Evolutionary conservation across 352 stramenopile species (phyloP), one percentile per base, ranked within the genome.

Genomic region (Phytophthora pisi): DNA sequence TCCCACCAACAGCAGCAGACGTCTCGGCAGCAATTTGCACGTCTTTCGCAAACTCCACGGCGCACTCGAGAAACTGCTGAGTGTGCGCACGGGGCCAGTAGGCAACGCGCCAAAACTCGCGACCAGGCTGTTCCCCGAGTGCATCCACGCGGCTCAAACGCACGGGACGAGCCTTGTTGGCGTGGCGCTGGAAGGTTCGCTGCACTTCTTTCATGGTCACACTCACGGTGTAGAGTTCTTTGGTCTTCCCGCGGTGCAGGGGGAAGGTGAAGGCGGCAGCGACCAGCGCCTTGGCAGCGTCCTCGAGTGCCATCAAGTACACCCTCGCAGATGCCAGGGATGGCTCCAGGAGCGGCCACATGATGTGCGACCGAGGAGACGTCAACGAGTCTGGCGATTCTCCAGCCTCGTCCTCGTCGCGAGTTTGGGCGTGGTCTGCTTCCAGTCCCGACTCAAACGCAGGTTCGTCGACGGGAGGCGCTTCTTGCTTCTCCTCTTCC

Each of bases 101-200:
- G 5, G 77, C 74, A 51, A 87, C 46, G n/a, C 74, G 72, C 80
- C 79, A 89, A 50, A 88, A 90, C 59, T 83, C 75, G 10, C 77
- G 79, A 16, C 55, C 52, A 0, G 51, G 68, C 20, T 68, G 43
- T 23, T 90, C 82, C 34, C 56, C 31, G 36, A 89, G 53, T 8
- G 74, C 80, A 47, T 88, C 69, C 26, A 90, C 72, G 11, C 59
- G 65, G 40, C 70, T 72, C 51, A 90, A 72, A 3, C 74, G 61
- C 30, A 89, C 71, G 15, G 51, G 57, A 28, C 69, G 64, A 45
- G 67, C 62, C 45, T 81, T 84, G 55, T 79, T 66, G 8, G 75
- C 72, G 47, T 76, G 52, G 3, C 60, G 68, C 43, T 85, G 74
- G 20, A 90, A 57, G 31, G 69, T 64, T 2, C 61, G 50, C 47